Evolutionary conservation across 108 stramenopile genomes (phyloP), one percentile per base, ranked within the genome.

Genomic region (Fragilariopsis cylindrus): DNA sequence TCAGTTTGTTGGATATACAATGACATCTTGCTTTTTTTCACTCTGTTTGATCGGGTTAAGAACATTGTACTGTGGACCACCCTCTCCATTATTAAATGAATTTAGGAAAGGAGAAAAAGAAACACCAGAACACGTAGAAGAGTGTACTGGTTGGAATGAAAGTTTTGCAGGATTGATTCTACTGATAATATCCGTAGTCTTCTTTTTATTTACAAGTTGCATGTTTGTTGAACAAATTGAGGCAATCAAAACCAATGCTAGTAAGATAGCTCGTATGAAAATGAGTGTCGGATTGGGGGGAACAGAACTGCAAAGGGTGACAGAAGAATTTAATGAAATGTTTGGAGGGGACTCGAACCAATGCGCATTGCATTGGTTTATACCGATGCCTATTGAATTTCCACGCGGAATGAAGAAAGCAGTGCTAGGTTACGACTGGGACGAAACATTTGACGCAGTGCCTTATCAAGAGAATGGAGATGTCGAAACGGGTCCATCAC

Each of bases 211-310:
- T 79, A 99, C 98, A 16, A 77, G 85, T 64, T 96, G 94, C 79
- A 99, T 99, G 98, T 64, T 98, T 45, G 72, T 86, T 46, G 98
- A 99, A 75, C 97, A 98, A 82, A 72, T 90, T 58, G 90, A 92
- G 73, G 93, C 92, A 7, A 90, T 98, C 42, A 64, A 83, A 67
- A 96, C 92, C 11, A 94, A 96, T 69, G 77, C 89, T 47, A 84
- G 92, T 74, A 95, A 97, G 71, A 99, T 99, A 79, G 98, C 97
- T 48, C 85, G 96, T 5, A 85, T 95, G 87, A 92, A 96, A 83
- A 89, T 90, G 71, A 76, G 83, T 40, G 88, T 87, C 48, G 90
- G 90, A n/a, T 74, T 83, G 56, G 82, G 75, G 41, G 94, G 96
- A 60, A 86, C 91, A 62, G 85, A 87, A 64, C 72, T 79, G 8